These are phyloP conservation scores for Endothia cerciana DNA, from an alignment of 2,329 filamentous ascomycete species.

Conservation along the genomic window DNA sequence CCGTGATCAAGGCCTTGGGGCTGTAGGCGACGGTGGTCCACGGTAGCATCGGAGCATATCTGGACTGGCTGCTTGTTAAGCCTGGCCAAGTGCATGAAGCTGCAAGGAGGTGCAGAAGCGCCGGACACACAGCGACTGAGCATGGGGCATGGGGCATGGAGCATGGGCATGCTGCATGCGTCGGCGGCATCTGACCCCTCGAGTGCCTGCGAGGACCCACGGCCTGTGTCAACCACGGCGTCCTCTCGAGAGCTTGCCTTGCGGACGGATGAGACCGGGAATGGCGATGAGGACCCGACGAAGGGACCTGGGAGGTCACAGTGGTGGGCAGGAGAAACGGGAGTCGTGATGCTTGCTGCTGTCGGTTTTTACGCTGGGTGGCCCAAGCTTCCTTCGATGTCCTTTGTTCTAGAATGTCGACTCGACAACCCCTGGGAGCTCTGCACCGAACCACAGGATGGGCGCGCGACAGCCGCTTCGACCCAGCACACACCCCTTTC, in stretches of 20 bases:
- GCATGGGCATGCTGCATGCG: not conserved
- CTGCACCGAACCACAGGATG: not conserved
- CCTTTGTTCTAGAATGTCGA: slow-evolving; percentile 8
- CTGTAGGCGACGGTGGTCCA: too few relatives aligned
- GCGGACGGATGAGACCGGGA: not conserved
- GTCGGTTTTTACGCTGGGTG: too few relatives aligned
- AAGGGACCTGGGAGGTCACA: not conserved
- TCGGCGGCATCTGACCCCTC: not conserved
- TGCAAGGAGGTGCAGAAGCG: slow-evolving; percentile 9
- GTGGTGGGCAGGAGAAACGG: not conserved
- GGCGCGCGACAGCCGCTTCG: not conserved
- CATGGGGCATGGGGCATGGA: slow-evolving; percentile 3
- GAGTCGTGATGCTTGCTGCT: not conserved
- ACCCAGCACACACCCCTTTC: not conserved
- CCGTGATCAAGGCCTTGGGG: not conserved
- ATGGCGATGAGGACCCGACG: not conserved
- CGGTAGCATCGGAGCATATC: not conserved
- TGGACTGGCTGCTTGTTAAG: not conserved
- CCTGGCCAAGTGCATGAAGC: not conserved
- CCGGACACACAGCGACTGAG: not conserved
- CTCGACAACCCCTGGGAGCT: not conserved
- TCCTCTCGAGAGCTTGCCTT: too few relatives aligned
- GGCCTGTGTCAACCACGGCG: not conserved
- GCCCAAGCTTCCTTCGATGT: slow-evolving; percentile 15
- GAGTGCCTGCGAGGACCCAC: not conserved